Evolutionary conservation across 768 basidiomycete species (phyloP).

Genomic region (Phlebiopsis gigantea): DNA sequence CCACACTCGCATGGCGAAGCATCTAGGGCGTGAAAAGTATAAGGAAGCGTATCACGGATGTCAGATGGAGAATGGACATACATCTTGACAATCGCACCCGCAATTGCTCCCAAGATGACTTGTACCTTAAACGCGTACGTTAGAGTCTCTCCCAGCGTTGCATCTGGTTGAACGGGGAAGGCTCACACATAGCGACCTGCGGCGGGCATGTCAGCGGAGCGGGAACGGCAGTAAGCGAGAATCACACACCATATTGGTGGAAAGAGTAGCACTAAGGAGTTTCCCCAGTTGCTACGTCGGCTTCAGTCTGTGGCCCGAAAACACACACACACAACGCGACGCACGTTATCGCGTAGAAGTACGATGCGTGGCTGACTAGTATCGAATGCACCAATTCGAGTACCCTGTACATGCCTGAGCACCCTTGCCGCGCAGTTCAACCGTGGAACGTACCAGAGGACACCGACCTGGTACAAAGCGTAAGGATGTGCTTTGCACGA

Average conservation of each 20-base stretch:
- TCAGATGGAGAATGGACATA: slow-evolving; percentile 24
- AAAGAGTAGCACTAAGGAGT: slow-evolving; percentile 15
- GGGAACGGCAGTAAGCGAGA: background rate
- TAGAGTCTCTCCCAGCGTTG: background rate
- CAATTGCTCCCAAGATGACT: slow-evolving; percentile 28
- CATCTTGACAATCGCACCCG: slow-evolving; percentile 53
- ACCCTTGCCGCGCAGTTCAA: background rate
- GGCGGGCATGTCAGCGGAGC: too few species aligned
- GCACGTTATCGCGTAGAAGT: slow-evolving; percentile 51
- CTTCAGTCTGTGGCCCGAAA: too few species aligned
- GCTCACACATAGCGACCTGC: slow-evolving; percentile 20
- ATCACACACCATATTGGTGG: slow-evolving; percentile 19
- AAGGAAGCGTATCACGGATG: background rate
- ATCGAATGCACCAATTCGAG: slow-evolving; percentile 44
- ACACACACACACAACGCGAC: too few species aligned
- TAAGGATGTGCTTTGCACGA: background rate
- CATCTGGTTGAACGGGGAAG: background rate
- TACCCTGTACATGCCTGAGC: slow-evolving; percentile 28
- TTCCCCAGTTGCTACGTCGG: slow-evolving; percentile 21
- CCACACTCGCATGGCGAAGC: slow-evolving; percentile 59
- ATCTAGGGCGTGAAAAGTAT: slow-evolving; percentile 26
- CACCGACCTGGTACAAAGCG: slow-evolving; percentile 22
- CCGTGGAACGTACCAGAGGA: slow-evolving; percentile 25
- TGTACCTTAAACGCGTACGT: background rate
- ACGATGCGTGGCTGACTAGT: slow-evolving; percentile 47